A percentile compares a stretch with the other conserved stretches of the same genome.
Conservation (phyloP, 306 rosid species). For the Prunus padus region DNA sequence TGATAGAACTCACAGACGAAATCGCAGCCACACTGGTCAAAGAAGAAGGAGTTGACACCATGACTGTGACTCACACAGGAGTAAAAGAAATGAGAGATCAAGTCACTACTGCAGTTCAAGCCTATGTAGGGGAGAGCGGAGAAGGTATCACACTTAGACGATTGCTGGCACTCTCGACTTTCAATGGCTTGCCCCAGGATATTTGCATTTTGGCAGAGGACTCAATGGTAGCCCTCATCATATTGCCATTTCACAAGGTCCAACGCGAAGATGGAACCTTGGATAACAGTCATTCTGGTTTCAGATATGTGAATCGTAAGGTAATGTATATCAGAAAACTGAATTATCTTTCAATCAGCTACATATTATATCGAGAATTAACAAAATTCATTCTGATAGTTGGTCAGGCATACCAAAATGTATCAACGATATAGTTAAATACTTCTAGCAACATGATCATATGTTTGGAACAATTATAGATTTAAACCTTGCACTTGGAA, state of each 20-base stretch:
- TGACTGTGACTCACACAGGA: slow-evolving; percentile 46
- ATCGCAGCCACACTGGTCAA: slow-evolving; percentile 51
- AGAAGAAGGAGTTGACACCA: slow-evolving; percentile 41
- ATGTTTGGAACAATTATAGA: background rate
- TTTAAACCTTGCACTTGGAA: background rate
- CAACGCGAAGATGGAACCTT: slow-evolving; percentile 53
- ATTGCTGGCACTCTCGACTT: slow-evolving; percentile 54
- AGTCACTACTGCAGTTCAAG: slow-evolving; percentile 53
- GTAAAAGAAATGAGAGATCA: slow-evolving; percentile 59
- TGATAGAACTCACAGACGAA: slow-evolving; percentile 72
- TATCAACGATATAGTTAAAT: background rate
- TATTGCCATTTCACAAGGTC: slow-evolving; percentile 80
- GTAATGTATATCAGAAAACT: slow-evolving; percentile 34
- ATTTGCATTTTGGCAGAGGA: slow-evolving; percentile 76
- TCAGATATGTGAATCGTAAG: slow-evolving; percentile 83
- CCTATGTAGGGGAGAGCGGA: slow-evolving; percentile 39
- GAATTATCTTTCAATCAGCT: background rate
- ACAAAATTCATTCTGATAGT: too few species aligned
- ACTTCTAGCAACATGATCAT: background rate
- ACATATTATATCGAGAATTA: background rate
- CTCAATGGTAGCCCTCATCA: slow-evolving; percentile 60
- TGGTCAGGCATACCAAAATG: too few species aligned
- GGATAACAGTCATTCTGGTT: slow-evolving; percentile 57
- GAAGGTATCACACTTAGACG: slow-evolving; percentile 56
- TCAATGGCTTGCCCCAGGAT: slow-evolving; percentile 61